Evolutionary conservation across 2,329 filamentous ascomycete species (phyloP).

Genomic region (Phaeoacremonium minimum): DNA sequence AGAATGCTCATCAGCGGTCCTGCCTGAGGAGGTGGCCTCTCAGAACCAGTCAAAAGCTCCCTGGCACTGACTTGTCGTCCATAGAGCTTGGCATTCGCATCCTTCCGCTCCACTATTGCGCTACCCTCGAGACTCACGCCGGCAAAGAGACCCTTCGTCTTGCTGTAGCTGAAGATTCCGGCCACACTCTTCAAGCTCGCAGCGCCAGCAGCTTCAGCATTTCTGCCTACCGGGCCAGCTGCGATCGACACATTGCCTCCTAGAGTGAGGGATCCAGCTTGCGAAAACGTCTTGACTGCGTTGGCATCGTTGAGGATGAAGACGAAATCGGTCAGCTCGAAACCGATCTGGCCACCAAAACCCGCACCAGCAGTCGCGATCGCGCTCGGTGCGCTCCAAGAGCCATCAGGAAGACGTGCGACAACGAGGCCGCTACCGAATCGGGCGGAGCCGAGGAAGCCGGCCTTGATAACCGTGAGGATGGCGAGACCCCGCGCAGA

Average conservation of each 20-base stretch:
- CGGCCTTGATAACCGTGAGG: conserved; percentile 81
- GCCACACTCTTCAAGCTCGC: conserved; percentile 86
- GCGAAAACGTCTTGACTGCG: conserved; percentile 90
- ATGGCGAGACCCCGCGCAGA: conserved; percentile 87
- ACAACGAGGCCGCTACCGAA: conserved; percentile 82
- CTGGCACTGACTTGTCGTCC: conserved; percentile 74
- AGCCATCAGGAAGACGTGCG: conserved; percentile 70
- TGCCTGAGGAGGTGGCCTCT: conserved; percentile 75
- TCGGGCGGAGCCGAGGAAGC: conserved; percentile 77
- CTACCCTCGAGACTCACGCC: conserved; percentile 93
- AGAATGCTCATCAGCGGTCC: conserved; percentile 81
- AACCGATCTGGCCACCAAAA: conserved; percentile 81
- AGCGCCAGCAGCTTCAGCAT: conserved; percentile 92
- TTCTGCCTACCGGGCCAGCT: conserved; percentile 87
- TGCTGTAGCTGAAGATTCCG: conserved; percentile 94
- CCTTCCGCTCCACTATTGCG: conserved; percentile 87
- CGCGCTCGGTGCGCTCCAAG: conserved; percentile 77
- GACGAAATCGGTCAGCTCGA: conserved; percentile 90
- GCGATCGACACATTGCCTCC: conserved; percentile 96
- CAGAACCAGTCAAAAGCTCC: conserved; percentile 74
- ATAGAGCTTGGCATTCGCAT: conserved; percentile 97
- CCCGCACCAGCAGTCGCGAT: conserved; percentile 78
- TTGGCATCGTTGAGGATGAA: conserved; percentile 93
- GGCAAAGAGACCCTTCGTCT: conserved; percentile 95
- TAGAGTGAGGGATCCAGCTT: conserved; percentile 84